Conservation (phyloP, 345 rosid species). For the Tarenaya hassleriana region DNA sequence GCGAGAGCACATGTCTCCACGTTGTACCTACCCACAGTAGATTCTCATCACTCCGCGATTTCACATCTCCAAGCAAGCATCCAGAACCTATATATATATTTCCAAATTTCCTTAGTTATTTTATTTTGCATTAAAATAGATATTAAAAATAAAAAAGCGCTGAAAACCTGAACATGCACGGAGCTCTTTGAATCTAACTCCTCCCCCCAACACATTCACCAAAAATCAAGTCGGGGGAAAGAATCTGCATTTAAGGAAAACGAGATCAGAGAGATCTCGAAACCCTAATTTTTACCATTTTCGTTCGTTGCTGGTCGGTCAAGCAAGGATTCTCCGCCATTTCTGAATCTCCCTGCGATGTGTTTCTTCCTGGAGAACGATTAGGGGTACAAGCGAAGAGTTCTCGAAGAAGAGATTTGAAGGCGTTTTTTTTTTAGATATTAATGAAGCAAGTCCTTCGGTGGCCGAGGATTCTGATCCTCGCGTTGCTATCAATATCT, state of each 20-base stretch:
- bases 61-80: constrained; percentile 23
- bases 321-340: constrained; percentile 32
- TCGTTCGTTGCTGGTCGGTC: constrained; percentile 22
- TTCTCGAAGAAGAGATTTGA: constrained; percentile 14
- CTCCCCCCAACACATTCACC: constrained; percentile 13
- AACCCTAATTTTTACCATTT: constrained; percentile 35
- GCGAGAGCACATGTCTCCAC: constrained; percentile 19
- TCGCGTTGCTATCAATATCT: constrained; percentile 60
- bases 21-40: constrained; percentile 27
- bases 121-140: neutral
- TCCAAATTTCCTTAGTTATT: neutral
- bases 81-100: constrained; percentile 3
- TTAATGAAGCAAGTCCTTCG: constrained; percentile 67
- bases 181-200: constrained; percentile 30
- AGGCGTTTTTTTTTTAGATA: constrained; percentile 4
- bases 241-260: neutral
- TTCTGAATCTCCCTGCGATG: constrained; percentile 17
- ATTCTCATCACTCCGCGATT: constrained; percentile 17
- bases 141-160: constrained; percentile 7
- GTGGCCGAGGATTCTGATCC: constrained; percentile 80
- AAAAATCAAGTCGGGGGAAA: constrained; percentile 21
- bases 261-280: constrained; percentile 6
- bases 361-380: constrained; percentile 39
- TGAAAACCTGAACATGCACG: constrained; percentile 32
- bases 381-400: constrained; percentile 23